Base-by-base conservation (phyloP, 352 stramenopile genomes). In the Globisporangium irregulare region DNA sequence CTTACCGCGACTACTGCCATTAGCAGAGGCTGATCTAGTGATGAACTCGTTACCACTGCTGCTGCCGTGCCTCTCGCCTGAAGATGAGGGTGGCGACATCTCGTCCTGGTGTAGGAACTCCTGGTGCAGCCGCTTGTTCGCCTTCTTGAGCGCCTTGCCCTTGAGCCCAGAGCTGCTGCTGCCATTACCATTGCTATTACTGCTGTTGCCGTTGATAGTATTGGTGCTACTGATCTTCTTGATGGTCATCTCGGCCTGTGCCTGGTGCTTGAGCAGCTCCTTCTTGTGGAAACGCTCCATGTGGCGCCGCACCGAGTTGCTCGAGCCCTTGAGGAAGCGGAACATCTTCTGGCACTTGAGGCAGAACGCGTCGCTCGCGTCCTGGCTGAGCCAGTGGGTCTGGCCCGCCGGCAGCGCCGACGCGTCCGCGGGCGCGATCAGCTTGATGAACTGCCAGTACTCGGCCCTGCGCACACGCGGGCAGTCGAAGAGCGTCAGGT, bases 391-490 rank as follows among this genome's bases (percentile, higher is more conserved):
- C 79, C 79, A 86, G 69, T 86, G 78, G 10, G 72, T 81, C 70
- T 82, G 78, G 1, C 71, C 76, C 3, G 73, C 65, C 14, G 72
- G 70, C 14, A 67, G 77, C 56, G 71, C 64, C 22, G 50, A 25
- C 15, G 62, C 70, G 32, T 64, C 18, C 9, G 67, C 54, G 24
- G 79, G 77, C 27, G 75, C 81, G 46, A 86, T 74, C 50, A 89
- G 75, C 70, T 80, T 81, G 63, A 87, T 84, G 70, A 84, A 89
- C 72, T 89, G 80, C 78, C 80, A 89, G 75, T 82, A 85, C 67
- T 81, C 81, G 56, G 72, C 72, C 29, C 79, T 76, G 64, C 81
- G 81, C 66, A 87, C 72, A 48, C 73, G 81, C 62, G 79, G 79
- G 69, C 79, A 89, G 64, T 84, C 73, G 64, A 83, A 87, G 59